Evolutionary conservation across 805 yeast species (phyloP).

Genomic region (Danielia reshetovae): DNA sequence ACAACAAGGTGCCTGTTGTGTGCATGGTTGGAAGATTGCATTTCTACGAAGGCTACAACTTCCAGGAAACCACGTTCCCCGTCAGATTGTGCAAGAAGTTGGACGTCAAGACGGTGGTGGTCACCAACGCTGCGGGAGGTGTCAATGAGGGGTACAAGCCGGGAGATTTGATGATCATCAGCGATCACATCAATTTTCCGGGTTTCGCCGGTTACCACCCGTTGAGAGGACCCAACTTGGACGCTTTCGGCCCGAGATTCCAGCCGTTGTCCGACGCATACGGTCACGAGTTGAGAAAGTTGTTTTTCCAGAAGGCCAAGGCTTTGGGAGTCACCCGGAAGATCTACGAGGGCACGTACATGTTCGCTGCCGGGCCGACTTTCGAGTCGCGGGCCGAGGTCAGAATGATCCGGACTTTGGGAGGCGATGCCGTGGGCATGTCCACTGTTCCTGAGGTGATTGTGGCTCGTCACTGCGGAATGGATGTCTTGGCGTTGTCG

Average conservation of each 20-base stretch:
- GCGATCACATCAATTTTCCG: conserved; percentile 87
- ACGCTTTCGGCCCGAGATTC: conserved; percentile 79
- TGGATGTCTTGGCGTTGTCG: conserved; percentile 79
- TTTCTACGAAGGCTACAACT: conserved; percentile 86
- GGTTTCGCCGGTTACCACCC: conserved; percentile 90
- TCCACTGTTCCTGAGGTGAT: conserved; percentile 96
- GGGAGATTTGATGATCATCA: conserved; percentile 88
- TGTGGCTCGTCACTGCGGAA: conserved; percentile 84
- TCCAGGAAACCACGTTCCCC: conserved; percentile 81
- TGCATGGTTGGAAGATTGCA: conserved; percentile 95
- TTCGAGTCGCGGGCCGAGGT: conserved; percentile 92
- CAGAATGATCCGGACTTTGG: conserved; percentile 62
- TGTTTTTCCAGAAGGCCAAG: conserved; percentile 52
- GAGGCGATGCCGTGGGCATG: conserved; percentile 97
- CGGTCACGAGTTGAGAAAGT: conserved; percentile 63
- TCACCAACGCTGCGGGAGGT: conserved; percentile 98
- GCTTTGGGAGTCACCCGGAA: conserved; percentile 47
- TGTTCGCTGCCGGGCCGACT: conserved; percentile 88
- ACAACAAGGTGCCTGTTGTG: conserved; percentile 69
- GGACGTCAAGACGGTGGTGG: conserved; percentile 61
- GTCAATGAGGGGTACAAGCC: conserved; percentile 60
- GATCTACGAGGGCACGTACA: conserved; percentile 84
- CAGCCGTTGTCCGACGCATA: conserved; percentile 88
- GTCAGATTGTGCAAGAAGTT: conserved; percentile 67
- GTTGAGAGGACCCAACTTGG: conserved; percentile 80